Evolutionary conservation across 2,329 filamentous ascomycete genomes (phyloP).

Genomic region (Colletotrichum karsti): DNA sequence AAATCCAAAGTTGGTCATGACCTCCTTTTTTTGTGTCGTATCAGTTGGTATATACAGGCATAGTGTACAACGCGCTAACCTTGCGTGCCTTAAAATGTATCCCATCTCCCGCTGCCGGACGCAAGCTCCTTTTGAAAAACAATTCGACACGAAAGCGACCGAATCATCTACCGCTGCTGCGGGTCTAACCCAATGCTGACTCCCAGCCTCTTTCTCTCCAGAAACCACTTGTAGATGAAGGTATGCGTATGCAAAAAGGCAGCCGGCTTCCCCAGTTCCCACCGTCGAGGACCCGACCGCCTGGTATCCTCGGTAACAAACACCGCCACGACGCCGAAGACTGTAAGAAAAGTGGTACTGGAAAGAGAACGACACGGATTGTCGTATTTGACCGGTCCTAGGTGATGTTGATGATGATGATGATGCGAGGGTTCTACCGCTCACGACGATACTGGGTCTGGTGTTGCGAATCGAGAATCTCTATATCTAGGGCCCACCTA

Average conservation of each 20-base stretch:
- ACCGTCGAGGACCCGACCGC: slow-evolving; percentile 12
- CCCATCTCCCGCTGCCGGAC: slow-evolving; percentile 5
- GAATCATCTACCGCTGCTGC: slow-evolving; percentile 7
- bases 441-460: not conserved
- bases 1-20: too few species aligned
- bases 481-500: not conserved
- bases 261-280: slow-evolving; percentile 10
- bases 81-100: slow-evolving; percentile 21
- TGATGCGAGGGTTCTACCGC: not conserved
- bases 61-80: slow-evolving; percentile 24
- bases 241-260: slow-evolving; percentile 24
- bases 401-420: not conserved
- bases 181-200: slow-evolving; percentile 17
- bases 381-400: not conserved
- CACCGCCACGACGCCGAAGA: slow-evolving; percentile 25
- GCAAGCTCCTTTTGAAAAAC: not conserved
- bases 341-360: not conserved
- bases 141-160: slow-evolving; percentile 10
- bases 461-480: not conserved
- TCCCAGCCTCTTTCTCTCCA: slow-evolving; percentile 16
- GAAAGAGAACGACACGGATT: not conserved
- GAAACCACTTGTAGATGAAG: slow-evolving; percentile 22
- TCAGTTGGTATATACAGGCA: slow-evolving; percentile 26
- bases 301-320: slow-evolving; percentile 16
- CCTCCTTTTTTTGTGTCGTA: slow-evolving; percentile 8